Conservation (phyloP, 2,329 filamentous ascomycete species). For the Aphanoascus verrucosus region DNA sequence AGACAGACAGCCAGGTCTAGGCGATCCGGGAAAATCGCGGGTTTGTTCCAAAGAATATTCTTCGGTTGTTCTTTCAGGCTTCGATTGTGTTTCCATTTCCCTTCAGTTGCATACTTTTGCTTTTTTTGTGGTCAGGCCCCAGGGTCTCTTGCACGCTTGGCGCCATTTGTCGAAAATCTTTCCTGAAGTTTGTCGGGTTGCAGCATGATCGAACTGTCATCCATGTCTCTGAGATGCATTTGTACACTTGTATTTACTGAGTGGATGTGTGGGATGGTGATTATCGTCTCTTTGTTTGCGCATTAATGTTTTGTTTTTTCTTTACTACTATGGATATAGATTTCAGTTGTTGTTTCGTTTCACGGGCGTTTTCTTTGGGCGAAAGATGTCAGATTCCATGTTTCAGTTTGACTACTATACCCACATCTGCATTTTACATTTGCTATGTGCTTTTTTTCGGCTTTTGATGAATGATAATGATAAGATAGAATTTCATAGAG, state of each 20-base stretch:
- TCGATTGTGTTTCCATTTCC: slow-evolving; percentile 6
- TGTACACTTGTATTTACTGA: background rate
- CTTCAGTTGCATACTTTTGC: background rate
- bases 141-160: background rate
- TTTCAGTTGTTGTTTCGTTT: background rate
- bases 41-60: background rate
- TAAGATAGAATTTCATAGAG: background rate
- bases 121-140: background rate
- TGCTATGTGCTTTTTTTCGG: background rate
- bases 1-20: background rate
- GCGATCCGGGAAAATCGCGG: background rate
- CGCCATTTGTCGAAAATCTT: background rate
- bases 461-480: background rate
- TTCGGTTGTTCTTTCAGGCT: background rate
- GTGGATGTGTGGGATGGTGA: too few species aligned
- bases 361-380: background rate
- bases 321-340: too few species aligned
- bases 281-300: too few species aligned
- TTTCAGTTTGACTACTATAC: background rate
- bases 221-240: too few species aligned
- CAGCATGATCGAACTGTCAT: background rate
- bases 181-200: background rate
- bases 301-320: too few species aligned
- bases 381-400: background rate
- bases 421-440: background rate